Conservation (phyloP, 192 early-diverging fungal genomes). For the Coemansia sp. region DNA sequence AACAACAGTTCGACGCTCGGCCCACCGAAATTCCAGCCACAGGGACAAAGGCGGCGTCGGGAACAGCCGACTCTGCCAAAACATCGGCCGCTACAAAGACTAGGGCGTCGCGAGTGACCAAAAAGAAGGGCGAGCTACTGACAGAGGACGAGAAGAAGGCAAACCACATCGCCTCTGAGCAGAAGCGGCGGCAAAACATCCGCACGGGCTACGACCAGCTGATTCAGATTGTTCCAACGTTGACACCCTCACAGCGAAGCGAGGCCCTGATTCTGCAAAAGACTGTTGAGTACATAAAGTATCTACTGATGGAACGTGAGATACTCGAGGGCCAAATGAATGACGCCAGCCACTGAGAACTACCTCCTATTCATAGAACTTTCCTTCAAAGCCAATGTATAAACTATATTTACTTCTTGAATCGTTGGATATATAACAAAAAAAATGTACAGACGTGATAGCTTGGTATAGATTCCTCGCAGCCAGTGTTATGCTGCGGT, state of each 20-base stretch:
- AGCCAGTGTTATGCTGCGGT: background rate
- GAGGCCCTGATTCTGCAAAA: constrained; percentile 88
- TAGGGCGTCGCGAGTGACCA: constrained; percentile 27
- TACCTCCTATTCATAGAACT: background rate
- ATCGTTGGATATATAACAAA: background rate
- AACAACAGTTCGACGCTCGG: background rate
- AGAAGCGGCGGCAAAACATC: constrained; percentile 92
- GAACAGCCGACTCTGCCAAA: background rate
- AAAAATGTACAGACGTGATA: constrained; percentile 1
- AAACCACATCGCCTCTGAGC: constrained; percentile 95
- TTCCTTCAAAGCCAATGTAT: background rate
- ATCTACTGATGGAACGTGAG: constrained; percentile 63
- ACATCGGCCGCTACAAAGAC: background rate
- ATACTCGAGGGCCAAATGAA: constrained; percentile 54
- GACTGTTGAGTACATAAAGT: constrained; percentile 79
- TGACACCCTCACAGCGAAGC: constrained; percentile 81
- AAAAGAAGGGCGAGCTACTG: constrained; percentile 70
- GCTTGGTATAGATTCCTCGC: background rate
- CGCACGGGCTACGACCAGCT: constrained; percentile 88
- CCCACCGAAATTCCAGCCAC: background rate
- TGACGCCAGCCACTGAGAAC: constrained; percentile 13
- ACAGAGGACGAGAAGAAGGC: constrained; percentile 92
- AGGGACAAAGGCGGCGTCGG: background rate
- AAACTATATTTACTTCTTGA: background rate
- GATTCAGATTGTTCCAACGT: constrained; percentile 82